Percentiles rank a stretch among this genome's conserved stretches.
These are phyloP conservation scores for Oligophagozyma castellii DNA, from an alignment of 1,139 yeast genomes.

Conservation along the genomic window DNA sequence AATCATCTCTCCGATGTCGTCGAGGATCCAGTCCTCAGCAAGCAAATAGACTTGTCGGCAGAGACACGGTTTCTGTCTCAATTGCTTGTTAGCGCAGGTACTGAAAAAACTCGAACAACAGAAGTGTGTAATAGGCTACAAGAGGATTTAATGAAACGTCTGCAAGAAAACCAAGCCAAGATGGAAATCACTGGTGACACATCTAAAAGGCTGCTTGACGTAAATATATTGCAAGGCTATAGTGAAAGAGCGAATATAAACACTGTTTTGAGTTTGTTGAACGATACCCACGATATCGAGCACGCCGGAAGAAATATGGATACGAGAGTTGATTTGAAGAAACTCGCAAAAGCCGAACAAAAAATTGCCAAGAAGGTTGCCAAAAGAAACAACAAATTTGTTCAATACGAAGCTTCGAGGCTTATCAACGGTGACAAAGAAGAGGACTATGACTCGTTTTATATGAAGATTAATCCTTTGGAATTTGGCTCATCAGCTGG, in stretches of 20 bases:
- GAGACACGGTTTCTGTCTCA: constrained; percentile 56
- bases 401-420: constrained; percentile 82
- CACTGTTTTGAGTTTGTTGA: constrained; percentile 55
- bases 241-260: constrained; percentile 53
- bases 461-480: constrained; percentile 86
- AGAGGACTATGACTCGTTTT: constrained; percentile 86
- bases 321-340: constrained; percentile 89
- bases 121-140: constrained; percentile 33
- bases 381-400: constrained; percentile 78
- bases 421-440: constrained; percentile 48
- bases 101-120: constrained; percentile 39
- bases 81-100: constrained; percentile 72
- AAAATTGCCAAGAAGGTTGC: constrained; percentile 95
- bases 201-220: constrained; percentile 65
- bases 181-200: constrained; percentile 62
- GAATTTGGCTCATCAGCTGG: constrained; percentile 88
- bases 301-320: constrained; percentile 88
- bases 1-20: constrained; percentile 64
- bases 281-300: constrained; percentile 73
- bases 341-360: constrained; percentile 91
- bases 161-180: constrained; percentile 59
- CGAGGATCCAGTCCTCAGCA: constrained; percentile 70
- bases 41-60: constrained; percentile 47
- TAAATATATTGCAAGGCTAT: constrained; percentile 49
- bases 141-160: constrained; percentile 39